phyloP scores from a whole-genome alignment of 805 yeast genomes.

The Kodamaea kaohsiungensis region DNA sequence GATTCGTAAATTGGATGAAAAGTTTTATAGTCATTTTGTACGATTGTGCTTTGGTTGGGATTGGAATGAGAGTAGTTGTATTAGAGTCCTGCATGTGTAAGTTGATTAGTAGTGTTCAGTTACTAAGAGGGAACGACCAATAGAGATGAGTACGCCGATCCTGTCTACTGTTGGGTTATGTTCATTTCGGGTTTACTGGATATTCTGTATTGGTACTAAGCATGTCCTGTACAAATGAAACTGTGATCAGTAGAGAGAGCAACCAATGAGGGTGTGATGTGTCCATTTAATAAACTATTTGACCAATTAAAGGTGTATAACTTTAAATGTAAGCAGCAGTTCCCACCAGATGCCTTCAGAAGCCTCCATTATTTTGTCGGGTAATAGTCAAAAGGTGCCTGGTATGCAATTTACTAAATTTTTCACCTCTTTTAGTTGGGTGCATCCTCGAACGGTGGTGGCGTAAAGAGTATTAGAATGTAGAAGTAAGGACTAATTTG shows the following conservation, averaged over 20 bases:
- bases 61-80: not conserved
- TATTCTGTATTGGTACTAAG: not conserved
- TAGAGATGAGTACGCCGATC: not conserved
- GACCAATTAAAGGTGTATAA: not conserved
- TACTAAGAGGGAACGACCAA: not conserved
- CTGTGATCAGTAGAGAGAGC: not conserved
- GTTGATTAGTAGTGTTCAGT: not conserved
- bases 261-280: not conserved
- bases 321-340: not conserved
- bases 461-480: not conserved
- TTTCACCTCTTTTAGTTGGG: not conserved
- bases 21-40: not conserved
- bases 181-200: not conserved
- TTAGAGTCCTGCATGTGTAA: not conserved
- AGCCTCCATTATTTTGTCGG: not conserved
- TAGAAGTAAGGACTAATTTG: not conserved
- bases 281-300: not conserved
- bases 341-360: not conserved
- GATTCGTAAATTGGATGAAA: not conserved
- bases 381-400: not conserved
- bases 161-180: not conserved
- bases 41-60: not conserved
- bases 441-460: not conserved
- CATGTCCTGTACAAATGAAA: not conserved
- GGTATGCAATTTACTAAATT: not conserved